Percentiles rank a stretch among this genome's conserved stretches.
phyloP scores from a whole-genome alignment of 345 rosid genomes.

The Geranium brycei region DNA sequence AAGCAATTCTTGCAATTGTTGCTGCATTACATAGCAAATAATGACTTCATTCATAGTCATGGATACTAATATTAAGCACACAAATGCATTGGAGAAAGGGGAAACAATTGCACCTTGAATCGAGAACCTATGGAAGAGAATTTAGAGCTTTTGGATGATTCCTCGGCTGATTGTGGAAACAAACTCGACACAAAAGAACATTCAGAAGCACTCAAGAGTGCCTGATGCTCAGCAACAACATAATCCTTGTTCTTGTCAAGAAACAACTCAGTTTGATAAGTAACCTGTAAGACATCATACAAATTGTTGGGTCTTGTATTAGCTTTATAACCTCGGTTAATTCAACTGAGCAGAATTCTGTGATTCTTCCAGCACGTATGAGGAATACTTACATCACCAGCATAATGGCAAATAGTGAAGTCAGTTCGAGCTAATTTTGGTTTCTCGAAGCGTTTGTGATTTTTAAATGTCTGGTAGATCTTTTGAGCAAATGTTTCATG shows the following conservation, averaged over 20 bases:
- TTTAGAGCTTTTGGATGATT: slow-evolving; percentile 79
- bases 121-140: slow-evolving; percentile 98
- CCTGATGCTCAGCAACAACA: slow-evolving; percentile 97
- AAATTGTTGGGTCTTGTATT: not conserved
- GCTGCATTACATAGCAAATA: slow-evolving; percentile 42
- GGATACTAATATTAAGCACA: not conserved
- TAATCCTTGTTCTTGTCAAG: slow-evolving; percentile 98
- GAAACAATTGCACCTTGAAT: slow-evolving; percentile 54
- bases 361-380: not conserved
- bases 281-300: slow-evolving; percentile 41
- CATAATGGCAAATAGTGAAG: slow-evolving; percentile 95
- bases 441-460: slow-evolving; percentile 79
- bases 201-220: slow-evolving; percentile 69
- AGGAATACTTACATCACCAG: slow-evolving; percentile 75
- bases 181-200: slow-evolving; percentile 76
- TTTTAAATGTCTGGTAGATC: slow-evolving; percentile 89
- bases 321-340: not conserved
- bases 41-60: slow-evolving; percentile 7
- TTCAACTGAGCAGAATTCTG: not conserved
- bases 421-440: slow-evolving; percentile 92
- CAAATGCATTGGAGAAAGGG: slow-evolving; percentile 1
- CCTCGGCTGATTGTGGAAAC: slow-evolving; percentile 66
- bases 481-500: slow-evolving; percentile 98
- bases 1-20: slow-evolving; percentile 81
- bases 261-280: slow-evolving; percentile 88